Base-by-base conservation (phyloP, 148 eudicot genomes). In the Camellia granthamiana region DNA sequence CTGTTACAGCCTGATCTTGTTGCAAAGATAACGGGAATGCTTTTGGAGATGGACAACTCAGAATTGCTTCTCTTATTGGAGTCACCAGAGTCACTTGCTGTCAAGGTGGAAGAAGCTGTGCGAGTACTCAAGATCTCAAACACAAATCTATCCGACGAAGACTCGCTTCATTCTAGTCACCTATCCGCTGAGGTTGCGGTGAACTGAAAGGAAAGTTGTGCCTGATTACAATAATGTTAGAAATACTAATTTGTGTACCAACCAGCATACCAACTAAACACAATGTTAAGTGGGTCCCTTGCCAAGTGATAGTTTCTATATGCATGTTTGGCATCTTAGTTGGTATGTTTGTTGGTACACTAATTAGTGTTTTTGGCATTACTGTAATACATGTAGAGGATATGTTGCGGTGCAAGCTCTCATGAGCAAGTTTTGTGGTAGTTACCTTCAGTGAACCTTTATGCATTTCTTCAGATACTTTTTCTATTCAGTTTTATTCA, bases 1-100 rank as follows among this genome's bases (percentile, higher is more conserved):
- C 55, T 23, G 19, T 70, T 74, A 81, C 85, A 92, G 94, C 94
- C 97, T 63, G 91, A 92, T 76, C 88, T 89, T 47, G 97, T 84
- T 18, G 89, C 84, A 59, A 92, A 92, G 86, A 85, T 92, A 8
- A 92, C 97, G 0, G 97, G 97, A 11, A 92, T 90, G 97, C 85
- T 92, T 58, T 80, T 92, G 81, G 97, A 92, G 85, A 90, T 92
- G 97, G 97, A 92, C 84, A 92, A 90, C 76, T n/a, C 89, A 0
- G 92, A 90, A 77, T 69, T 92, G 46, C 88, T 92, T 56, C 68
- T 87, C 56, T 61, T 90, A 15, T 86, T 92, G 82, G 91, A 92
- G 61, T 90, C 94, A 77, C 84, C 92, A 2, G 91, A 92, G 68
- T 76, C 90, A 3, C 82, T 92, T 78, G 79, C 86, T 2, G 78